Evolutionary conservation across 495 filamentous ascomycete genomes (phyloP).

Genomic region (Daldinia decipiens): DNA sequence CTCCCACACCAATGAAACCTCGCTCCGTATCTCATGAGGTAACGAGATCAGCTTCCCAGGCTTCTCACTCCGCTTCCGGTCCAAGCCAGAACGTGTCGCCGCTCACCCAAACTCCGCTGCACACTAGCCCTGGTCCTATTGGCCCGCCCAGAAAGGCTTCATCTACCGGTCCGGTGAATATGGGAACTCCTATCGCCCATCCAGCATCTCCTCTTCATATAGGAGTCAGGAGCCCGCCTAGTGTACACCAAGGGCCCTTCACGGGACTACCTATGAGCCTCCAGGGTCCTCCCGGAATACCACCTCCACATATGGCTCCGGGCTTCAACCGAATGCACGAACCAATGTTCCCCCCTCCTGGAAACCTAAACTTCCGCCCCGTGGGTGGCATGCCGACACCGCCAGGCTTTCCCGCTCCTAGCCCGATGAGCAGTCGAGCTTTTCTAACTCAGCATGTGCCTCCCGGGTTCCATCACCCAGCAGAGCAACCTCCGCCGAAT

Average conservation of each 20-base stretch:
- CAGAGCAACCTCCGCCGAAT: conserved; percentile 54
- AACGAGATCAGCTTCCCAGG: conserved; percentile 74
- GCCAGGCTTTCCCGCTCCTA: conserved; percentile 62
- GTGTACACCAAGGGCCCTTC: conserved; percentile 53
- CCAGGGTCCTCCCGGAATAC: conserved; percentile 69
- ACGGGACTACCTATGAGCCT: conserved; percentile 53
- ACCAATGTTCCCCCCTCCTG: conserved; percentile 64
- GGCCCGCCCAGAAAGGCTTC: conserved; percentile 58
- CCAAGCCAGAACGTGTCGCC: conserved; percentile 75
- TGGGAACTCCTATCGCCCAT: conserved; percentile 27
- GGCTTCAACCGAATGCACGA: conserved; percentile 64
- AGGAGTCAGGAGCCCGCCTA: conserved; percentile 57
- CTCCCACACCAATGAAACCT: conserved; percentile 77
- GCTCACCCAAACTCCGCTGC: conserved; percentile 64
- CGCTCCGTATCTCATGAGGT: conserved; percentile 87
- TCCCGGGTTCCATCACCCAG: conserved; percentile 63
- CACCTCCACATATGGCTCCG: conserved; percentile 50
- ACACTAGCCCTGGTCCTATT: conserved; percentile 65
- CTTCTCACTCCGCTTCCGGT: conserved; percentile 59
- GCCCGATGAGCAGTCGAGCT: conserved; percentile 69
- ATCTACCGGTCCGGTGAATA: conserved; percentile 42
- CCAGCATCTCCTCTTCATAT: conserved; percentile 56
- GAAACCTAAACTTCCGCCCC: conserved; percentile 66
- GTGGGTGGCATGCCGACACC: conserved; percentile 66
- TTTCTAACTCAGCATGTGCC: conserved; percentile 70